phyloP scores from a whole-genome alignment of 306 rosid species.

The Quercus variabilis region DNA sequence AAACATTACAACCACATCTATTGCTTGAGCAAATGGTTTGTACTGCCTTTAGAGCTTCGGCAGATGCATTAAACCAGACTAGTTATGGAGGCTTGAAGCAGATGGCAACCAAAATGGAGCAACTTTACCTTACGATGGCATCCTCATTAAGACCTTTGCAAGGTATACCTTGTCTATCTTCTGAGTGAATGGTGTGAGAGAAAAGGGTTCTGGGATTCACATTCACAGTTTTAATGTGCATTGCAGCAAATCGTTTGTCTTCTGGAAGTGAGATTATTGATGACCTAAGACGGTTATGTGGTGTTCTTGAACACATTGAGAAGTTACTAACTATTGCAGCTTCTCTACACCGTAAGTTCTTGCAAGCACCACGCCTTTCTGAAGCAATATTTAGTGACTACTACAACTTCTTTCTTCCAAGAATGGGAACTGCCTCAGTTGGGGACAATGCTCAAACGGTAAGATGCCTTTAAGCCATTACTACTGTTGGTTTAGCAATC shows the following conservation, averaged over 20 bases:
- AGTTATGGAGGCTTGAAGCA: constrained; percentile 70
- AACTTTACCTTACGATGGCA: constrained; percentile 72
- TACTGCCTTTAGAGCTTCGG: constrained; percentile 84
- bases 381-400: constrained; percentile 70
- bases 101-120: constrained; percentile 73
- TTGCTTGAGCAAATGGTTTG: constrained; percentile 93
- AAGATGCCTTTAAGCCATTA: constrained; percentile 13
- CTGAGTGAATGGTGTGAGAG: not conserved
- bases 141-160: constrained; percentile 67
- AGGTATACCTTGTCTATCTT: constrained; percentile 36
- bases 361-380: constrained; percentile 72
- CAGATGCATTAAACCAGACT: constrained; percentile 67
- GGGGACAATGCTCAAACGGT: constrained; percentile 52
- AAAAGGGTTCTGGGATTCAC: not conserved
- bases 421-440: constrained; percentile 52
- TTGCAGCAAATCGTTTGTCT: constrained; percentile 68
- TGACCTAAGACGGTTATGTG: constrained; percentile 62
- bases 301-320: constrained; percentile 77
- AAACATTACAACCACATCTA: constrained; percentile 74
- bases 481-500: not conserved
- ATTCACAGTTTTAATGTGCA: constrained; percentile 16
- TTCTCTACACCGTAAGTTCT: constrained; percentile 82
- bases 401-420: constrained; percentile 59
- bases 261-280: constrained; percentile 64
- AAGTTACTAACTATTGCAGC: constrained; percentile 69